These are phyloP conservation scores for Chlorella sp. DNA, from an alignment of 139 green algal species.

Conservation along the genomic window DNA sequence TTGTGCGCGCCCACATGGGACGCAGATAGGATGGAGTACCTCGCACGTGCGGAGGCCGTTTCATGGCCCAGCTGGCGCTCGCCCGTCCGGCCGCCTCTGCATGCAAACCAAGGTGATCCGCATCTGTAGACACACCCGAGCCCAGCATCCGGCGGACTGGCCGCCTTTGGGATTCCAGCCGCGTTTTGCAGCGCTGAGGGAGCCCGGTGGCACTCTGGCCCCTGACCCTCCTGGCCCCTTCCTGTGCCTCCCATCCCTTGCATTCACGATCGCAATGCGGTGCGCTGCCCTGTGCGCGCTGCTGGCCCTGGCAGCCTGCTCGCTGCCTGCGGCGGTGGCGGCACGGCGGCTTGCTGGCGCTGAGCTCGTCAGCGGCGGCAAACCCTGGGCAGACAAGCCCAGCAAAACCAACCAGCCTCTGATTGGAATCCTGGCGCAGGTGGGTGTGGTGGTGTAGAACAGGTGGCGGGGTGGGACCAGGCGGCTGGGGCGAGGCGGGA, in stretches of 20 bases:
- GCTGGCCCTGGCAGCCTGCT: background rate
- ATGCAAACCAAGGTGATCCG: too few species aligned
- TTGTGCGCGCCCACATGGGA: too few species aligned
- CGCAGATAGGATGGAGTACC: too few species aligned
- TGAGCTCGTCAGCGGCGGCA: background rate
- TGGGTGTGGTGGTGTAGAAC: background rate
- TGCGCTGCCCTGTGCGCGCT: background rate
- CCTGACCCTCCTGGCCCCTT: background rate
- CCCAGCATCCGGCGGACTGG: too few species aligned
- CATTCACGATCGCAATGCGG: background rate
- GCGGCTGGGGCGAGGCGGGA: background rate
- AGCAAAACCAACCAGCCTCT: constrained; percentile 60
- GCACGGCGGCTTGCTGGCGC: background rate
- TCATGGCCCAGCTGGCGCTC: too few species aligned
- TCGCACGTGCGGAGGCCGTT: too few species aligned
- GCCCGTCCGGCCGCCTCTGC: too few species aligned
- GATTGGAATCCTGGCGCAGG: constrained; percentile 76
- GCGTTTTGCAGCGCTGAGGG: too few species aligned
- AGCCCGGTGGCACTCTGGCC: background rate
- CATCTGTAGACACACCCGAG: too few species aligned
- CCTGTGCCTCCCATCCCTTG: background rate
- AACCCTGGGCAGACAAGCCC: constrained; percentile 22
- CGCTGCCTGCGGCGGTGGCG: background rate
- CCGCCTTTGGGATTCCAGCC: too few species aligned
- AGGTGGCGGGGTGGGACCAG: background rate